Evolutionary conservation across 2,329 filamentous ascomycete species (phyloP).

Genomic region (Calonectria hawksworthii): DNA sequence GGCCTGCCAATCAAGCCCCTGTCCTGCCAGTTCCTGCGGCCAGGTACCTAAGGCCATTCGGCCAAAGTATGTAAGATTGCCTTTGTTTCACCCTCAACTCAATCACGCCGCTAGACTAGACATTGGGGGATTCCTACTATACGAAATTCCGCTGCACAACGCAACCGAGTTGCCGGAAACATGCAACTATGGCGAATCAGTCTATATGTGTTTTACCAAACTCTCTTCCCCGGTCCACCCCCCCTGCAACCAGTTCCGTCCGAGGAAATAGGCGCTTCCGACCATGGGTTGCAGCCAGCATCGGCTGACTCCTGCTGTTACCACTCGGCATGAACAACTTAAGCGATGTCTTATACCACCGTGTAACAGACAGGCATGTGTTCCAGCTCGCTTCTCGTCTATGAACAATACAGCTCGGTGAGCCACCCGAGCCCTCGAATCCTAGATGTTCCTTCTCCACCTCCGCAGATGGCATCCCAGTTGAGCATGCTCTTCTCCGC

Average conservation of each 20-base stretch:
- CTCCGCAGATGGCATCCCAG: constrained; percentile 9
- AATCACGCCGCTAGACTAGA: not conserved
- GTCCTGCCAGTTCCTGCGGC: constrained; percentile 6
- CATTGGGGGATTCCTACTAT: not conserved
- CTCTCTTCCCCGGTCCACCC: too few species aligned
- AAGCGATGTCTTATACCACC: not conserved
- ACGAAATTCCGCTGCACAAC: not conserved
- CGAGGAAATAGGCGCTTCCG: not conserved
- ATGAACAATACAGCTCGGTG: not conserved
- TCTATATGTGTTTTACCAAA: not conserved
- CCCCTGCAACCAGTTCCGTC: not conserved
- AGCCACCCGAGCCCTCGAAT: not conserved
- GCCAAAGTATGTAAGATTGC: constrained; percentile 12
- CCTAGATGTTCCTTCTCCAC: constrained; percentile 1
- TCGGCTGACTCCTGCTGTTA: not conserved
- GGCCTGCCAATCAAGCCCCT: constrained; percentile 7
- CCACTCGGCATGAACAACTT: not conserved
- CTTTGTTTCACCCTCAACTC: constrained; percentile 11
- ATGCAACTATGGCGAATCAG: not conserved
- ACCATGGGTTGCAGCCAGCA: not conserved
- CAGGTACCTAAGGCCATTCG: not conserved
- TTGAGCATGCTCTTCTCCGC: not conserved
- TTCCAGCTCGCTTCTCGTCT: not conserved
- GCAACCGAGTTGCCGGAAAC: not conserved
- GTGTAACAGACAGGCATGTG: not conserved